These are phyloP conservation scores for Daucus carota DNA, from an alignment of 129 eudicot genomes.

Conservation along the genomic window DNA sequence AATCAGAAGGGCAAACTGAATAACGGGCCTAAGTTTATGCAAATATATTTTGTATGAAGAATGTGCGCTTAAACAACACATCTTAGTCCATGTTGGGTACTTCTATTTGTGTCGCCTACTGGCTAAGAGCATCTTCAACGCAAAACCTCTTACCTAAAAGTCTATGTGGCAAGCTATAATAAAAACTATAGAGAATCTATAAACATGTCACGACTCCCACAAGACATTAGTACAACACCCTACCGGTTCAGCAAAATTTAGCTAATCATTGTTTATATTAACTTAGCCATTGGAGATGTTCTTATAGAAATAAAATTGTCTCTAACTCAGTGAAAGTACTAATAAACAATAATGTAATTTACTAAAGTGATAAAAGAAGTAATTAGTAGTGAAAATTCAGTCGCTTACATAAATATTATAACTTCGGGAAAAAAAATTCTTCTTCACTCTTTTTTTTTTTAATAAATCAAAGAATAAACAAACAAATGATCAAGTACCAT, in stretches of 20 bases:
- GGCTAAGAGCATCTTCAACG: no score
- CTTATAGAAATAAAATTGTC: neutral
- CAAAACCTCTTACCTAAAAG: no score
- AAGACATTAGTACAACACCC: no score
- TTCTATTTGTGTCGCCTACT: no score
- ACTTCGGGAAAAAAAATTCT: neutral
- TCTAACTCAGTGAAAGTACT: neutral
- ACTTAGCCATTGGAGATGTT: no score
- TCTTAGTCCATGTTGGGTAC: neutral
- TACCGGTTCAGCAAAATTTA: no score
- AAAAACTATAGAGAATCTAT: no score
- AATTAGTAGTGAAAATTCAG: neutral
- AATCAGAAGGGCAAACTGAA: neutral
- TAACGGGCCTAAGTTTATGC: neutral
- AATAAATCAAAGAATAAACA: neutral
- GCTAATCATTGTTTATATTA: no score
- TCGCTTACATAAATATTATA: neutral
- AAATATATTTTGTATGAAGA: neutral
- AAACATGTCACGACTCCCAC: no score
- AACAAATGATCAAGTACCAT: neutral
- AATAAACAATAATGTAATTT: neutral
- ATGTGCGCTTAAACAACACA: neutral
- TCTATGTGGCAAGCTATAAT: no score
- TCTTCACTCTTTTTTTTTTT: neutral
- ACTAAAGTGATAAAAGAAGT: neutral